Conservation (phyloP, 106 monocot genomes). For the Allium sativum region DNA sequence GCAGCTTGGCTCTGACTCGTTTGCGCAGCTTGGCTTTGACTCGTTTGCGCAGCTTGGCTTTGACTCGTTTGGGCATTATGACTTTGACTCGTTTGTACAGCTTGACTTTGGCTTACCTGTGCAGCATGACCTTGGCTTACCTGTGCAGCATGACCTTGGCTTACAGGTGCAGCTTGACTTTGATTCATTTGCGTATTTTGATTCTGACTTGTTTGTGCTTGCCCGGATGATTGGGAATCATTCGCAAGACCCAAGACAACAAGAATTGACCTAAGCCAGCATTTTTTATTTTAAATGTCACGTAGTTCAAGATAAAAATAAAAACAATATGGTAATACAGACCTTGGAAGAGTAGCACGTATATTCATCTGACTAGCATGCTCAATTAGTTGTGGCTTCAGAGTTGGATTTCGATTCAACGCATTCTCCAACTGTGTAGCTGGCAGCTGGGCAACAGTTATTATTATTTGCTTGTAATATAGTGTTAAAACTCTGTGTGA, state of each 20-base stretch:
- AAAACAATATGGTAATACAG: neutral
- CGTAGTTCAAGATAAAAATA: slow-evolving; percentile 2
- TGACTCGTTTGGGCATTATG: slow-evolving; percentile 47
- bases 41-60: slow-evolving; percentile 43
- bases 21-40: slow-evolving; percentile 12
- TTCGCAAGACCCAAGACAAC: slow-evolving; percentile 70
- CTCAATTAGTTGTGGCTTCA: slow-evolving; percentile 52
- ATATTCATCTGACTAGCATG: slow-evolving; percentile 76
- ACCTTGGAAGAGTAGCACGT: slow-evolving; percentile 73
- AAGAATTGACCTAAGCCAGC: slow-evolving; percentile 45
- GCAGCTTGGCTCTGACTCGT: slow-evolving; percentile 48
- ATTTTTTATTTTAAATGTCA: slow-evolving; percentile 4
- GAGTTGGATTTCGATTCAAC: slow-evolving; percentile 59
- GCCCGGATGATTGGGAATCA: slow-evolving; percentile 41
- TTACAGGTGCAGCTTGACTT: no score
- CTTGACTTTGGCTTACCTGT: slow-evolving; percentile 47
- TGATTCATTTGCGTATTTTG: slow-evolving; percentile 25
- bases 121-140: slow-evolving; percentile 42
- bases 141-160: slow-evolving; percentile 48
- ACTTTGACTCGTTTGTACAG: slow-evolving; percentile 44
- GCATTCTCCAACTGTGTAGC: slow-evolving; percentile 94
- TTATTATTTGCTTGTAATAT: no score
- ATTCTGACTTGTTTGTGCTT: slow-evolving; percentile 39
- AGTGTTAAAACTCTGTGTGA: no score
- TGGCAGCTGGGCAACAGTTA: slow-evolving; percentile 40